Base-by-base conservation (phyloP, 106 monocot genomes). In the Apostasia shenzhenica region DNA sequence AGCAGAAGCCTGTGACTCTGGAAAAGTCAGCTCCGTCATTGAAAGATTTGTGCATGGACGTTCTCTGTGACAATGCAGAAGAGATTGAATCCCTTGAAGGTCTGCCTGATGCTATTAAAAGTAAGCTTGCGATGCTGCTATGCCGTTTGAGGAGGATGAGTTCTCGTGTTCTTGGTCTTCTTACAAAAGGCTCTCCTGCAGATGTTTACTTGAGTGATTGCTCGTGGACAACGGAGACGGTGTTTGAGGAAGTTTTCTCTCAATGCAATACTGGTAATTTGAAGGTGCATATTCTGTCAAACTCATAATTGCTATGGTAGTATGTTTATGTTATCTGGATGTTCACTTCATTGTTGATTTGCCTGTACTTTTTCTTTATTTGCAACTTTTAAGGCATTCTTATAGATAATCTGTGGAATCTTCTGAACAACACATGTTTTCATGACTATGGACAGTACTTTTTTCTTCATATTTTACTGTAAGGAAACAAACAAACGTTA, bases 111-210 rank as follows among this genome's bases (percentile, higher is more conserved):
- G 57, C n/a, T 10, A 2, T 88, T 7, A 79, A 77, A 54, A 59
- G 79, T 13, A 66, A 59, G 60, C 71, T 95, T 49, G 53, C 67
- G 54, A 55, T 48, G 38, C 13, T 41, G 54, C 56, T 91, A 2
- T 91, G 88, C 67, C 58, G 54, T 37, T 77, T 67, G 1, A 81
- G 91, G 61, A 95, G 86, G 68, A 89, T 95, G 86, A 77, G 73
- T 70, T 66, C 61, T 56, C 70, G 46, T 14, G 9, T 78, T 71
- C 72, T 95, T n/a, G 43, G 52, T 55, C 81, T 82, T 69, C 71
- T 95, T 26, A 9, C 71, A 2, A 76, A 54, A 8, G 86, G 67
- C 0, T 73, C 52, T 2, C 81, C 79, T 1, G 41, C 73, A 2
- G 83, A 88, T 48, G 73, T 95, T 54, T 69, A 43, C 9, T 50